Evolutionary conservation across 2,329 filamentous ascomycete species (phyloP), one percentile per base, ranked within the genome.

Genomic region (Xylariaceae sp.): DNA sequence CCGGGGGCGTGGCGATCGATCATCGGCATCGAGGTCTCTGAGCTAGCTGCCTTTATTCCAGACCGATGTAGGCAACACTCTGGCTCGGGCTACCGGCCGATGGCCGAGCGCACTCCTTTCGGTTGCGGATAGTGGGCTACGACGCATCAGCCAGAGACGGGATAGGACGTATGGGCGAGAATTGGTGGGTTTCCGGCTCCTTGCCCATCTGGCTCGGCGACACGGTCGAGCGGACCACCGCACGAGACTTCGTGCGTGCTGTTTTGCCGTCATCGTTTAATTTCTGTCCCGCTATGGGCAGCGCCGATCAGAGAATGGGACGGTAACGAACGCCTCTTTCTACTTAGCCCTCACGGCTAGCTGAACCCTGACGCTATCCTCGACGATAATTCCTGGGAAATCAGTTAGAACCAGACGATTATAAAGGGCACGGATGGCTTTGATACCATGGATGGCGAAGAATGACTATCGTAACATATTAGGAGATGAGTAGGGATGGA

Each of bases 1-100:
- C 86, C 87, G 3, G 84, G 83, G 0, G 79, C 89, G 40, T 90
- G 87, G 87, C 77, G 85, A n/a, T 87, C 87, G 0, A 79, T 89
- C 48, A 86, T 88, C 7, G 87, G 86, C 2, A 87, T 88, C 47
- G 86, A 89, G 66, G 80, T 86, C 0, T 89, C 86, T 65, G 87
- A 19, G 23, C 23, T 26, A 19, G 23, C 23, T 26, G 23, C 79
- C 81, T 40, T 83, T 88, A 59, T 83, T 87, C 52, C 85, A 89
- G 65, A 85, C 89, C 50, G 87, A 90, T 60, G 82, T 89, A n/a
- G n/a, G n/a, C n/a, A 40, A 85, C 87, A 2, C 83, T 86, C 0
- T 89, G 84, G 73, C 73, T 89, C 3, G 79, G 83, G 0, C 46
- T 83, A 1, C 73, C 89, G 2, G 81, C 78, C 49, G 82, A 88